Base-by-base conservation (phyloP, 225 moss, liverwort and hornwort genomes). In the Polytrichum formosum region DNA sequence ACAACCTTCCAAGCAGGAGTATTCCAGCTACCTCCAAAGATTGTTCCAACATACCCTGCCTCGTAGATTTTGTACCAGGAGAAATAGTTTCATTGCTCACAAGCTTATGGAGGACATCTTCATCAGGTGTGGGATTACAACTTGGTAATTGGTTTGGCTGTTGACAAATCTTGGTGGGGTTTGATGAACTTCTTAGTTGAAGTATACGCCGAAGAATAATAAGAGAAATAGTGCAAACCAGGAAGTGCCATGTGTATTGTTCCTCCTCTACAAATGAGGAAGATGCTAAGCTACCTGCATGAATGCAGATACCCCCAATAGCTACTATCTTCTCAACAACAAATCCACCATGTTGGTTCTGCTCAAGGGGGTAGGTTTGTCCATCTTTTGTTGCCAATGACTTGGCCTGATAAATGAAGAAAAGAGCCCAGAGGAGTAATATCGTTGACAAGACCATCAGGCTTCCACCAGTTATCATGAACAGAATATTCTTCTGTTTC, bases 201-300 rank as follows among this genome's bases (percentile, higher is more conserved):
- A 91, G 69, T 54, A 88, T 73, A 56, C 68, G 76, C 60, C 93
- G 89, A 53, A 91, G 69, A 64, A 90, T 64, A 31, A 70, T 74
- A 30, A 94, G 18, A 29, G 62, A 84, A 61, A 94, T 66, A 63
- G 91, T 91, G 61, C 76, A 84, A 63, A 86, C 75, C 72, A 91
- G 67, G 74, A 94, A 94, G 73, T 91, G 88, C 76, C 79, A 91
- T 58, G 90, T 91, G 71, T 83, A 82, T 59, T 94, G 93, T 75
- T 94, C 93, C 82, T 94, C 93, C 79, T 94, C 93, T 27, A 94
- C 93, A 55, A 94, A 85, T 64, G 93, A 94, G 69, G 91, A 91
- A 63, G 93, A 94, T 58, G 88, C 90, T 31, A 94, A 78, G 72
- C 91, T 94, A 64, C 82, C 84, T 60, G 86, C 84, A 63, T 91